Conservation (phyloP, 2,329 filamentous ascomycete species). For the Trichoderma sp. region DNA sequence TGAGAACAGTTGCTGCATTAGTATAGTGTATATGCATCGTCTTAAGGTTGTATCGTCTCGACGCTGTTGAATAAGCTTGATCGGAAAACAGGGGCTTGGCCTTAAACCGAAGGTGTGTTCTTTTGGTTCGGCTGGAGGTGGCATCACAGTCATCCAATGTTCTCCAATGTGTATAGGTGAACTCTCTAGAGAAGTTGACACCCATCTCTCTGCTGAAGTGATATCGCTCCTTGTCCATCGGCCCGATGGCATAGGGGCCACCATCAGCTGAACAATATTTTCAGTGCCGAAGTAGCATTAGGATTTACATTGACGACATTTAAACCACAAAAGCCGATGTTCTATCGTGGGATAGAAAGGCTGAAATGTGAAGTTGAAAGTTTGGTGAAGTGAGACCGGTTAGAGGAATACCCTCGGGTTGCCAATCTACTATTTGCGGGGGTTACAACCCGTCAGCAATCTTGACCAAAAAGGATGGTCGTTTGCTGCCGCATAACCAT, state of each 20-base stretch:
- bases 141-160: neutral
- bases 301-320: neutral
- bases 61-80: neutral
- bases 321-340: neutral
- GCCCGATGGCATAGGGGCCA: neutral
- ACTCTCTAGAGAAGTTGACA: neutral
- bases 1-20: neutral
- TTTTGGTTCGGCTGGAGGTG: neutral
- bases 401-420: neutral
- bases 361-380: neutral
- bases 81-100: neutral
- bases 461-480: neutral
- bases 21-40: neutral
- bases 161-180: neutral
- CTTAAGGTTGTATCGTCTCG: neutral
- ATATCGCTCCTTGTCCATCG: neutral
- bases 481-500: neutral
- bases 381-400: too few species aligned
- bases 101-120: neutral
- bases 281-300: neutral
- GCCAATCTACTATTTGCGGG: neutral
- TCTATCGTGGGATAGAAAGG: too few species aligned
- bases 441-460: neutral
- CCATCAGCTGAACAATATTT: neutral
- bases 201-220: neutral